Evolutionary conservation across 352 stramenopile species (phyloP).

Genomic region (Phytopythium vexans): DNA sequence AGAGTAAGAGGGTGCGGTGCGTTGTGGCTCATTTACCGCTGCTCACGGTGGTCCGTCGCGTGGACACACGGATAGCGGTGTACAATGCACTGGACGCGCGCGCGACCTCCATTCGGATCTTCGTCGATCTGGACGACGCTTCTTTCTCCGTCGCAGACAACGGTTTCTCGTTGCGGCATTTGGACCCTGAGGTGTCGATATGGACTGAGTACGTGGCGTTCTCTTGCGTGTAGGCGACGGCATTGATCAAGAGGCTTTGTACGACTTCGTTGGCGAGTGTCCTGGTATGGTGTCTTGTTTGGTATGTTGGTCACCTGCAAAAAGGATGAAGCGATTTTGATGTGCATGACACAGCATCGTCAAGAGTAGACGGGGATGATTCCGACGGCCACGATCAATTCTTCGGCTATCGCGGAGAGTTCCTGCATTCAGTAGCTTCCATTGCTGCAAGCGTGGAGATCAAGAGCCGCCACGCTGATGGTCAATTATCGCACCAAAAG

Average conservation of each 20-base stretch:
- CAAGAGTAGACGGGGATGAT: constrained; percentile 8
- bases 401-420: too few species aligned
- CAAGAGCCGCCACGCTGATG: too few species aligned
- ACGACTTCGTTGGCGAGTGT: constrained; percentile 40
- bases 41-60: not conserved
- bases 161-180: constrained; percentile 23
- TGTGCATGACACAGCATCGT: constrained; percentile 28
- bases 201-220: too few species aligned
- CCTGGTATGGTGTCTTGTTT: too few species aligned
- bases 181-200: not conserved
- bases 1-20: constrained; percentile 43
- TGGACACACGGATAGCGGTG: constrained; percentile 53
- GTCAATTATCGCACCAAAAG: constrained; percentile 17
- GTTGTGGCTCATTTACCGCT: not conserved
- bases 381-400: too few species aligned
- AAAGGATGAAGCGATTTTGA: too few species aligned
- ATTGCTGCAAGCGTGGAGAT: too few species aligned
- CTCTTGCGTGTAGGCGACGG: constrained; percentile 55
- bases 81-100: constrained; percentile 74
- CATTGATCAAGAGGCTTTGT: constrained; percentile 48
- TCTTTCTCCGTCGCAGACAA: constrained; percentile 72
- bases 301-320: constrained; percentile 17
- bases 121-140: constrained; percentile 32
- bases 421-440: too few species aligned
- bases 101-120: constrained; percentile 41